Percentiles rank a stretch among this genome's conserved stretches.
phyloP scores from a whole-genome alignment of 2,329 filamentous ascomycete genomes.

The Trichoderma afroharzianum region DNA sequence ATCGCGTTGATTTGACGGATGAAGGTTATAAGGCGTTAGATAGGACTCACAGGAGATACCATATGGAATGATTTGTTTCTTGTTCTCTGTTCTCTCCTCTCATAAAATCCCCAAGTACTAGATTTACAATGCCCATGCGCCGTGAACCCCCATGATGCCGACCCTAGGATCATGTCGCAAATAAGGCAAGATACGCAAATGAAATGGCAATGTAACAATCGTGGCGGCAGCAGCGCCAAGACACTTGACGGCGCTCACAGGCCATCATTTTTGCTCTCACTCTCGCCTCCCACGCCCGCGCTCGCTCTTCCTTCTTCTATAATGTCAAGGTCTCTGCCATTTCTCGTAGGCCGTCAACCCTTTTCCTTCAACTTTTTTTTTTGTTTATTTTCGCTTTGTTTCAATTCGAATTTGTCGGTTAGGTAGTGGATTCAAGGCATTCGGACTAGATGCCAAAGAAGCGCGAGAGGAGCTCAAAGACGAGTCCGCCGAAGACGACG shows the following conservation, averaged over 20 bases:
- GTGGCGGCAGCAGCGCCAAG: not conserved
- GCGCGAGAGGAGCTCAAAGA: conserved; percentile 56
- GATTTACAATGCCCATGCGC: conserved; percentile 26
- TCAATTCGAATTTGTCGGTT: not conserved
- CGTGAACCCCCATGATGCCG: conserved; percentile 26
- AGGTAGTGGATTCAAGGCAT: not conserved
- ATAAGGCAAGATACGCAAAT: not conserved
- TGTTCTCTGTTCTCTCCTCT: not conserved
- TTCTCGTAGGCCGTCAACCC: not conserved
- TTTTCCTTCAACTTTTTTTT: not conserved
- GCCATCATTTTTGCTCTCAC: not conserved
- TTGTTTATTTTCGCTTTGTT: not conserved
- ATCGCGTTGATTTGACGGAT: conserved; percentile 16
- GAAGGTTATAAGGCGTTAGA: conserved; percentile 27
- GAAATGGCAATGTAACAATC: not conserved
- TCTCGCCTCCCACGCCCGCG: not conserved
- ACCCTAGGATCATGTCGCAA: not conserved
- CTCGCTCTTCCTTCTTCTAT: not conserved
- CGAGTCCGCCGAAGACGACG: conserved; percentile 57
- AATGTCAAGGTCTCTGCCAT: not conserved
- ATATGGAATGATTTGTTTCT: conserved; percentile 17
- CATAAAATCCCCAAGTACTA: not conserved
- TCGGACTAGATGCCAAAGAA: conserved; percentile 40
- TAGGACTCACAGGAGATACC: conserved; percentile 24
- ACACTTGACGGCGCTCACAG: not conserved